A percentile compares a stretch with the other conserved stretches of the same genome.
Conservation (phyloP, 768 basidiomycete genomes). For the Crucibulum laeve region DNA sequence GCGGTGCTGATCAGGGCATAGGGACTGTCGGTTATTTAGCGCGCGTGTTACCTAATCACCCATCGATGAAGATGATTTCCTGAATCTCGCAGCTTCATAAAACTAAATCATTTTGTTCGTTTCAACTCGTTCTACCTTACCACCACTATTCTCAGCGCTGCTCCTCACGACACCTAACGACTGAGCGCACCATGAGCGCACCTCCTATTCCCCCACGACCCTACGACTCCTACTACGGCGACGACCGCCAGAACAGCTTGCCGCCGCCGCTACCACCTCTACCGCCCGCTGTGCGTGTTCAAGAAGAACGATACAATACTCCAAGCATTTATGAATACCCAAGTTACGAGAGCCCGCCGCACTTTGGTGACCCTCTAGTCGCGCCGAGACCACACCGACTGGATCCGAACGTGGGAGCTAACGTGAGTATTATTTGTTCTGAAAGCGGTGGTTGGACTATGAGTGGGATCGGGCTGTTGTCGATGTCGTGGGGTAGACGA, state of each 20-base stretch:
- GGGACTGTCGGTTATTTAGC: too few relatives aligned
- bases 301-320: constrained; percentile 18
- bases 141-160: neutral
- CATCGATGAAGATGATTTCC: too few relatives aligned
- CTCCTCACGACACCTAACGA: too few relatives aligned
- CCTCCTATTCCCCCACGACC: constrained; percentile 27
- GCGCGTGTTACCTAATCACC: too few relatives aligned
- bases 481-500: too few relatives aligned
- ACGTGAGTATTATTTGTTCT: constrained; percentile 43
- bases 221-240: constrained; percentile 11
- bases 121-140: neutral
- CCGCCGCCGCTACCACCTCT: constrained; percentile 48
- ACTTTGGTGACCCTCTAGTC: constrained; percentile 50
- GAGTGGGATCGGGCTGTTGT: too few relatives aligned
- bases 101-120: neutral
- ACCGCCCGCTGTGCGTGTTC: constrained; percentile 31
- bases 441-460: neutral
- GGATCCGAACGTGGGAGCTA: constrained; percentile 55
- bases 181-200: constrained; percentile 1
- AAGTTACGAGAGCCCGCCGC: constrained; percentile 35
- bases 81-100: too few relatives aligned
- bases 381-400: constrained; percentile 66
- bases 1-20: too few relatives aligned
- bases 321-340: constrained; percentile 23
- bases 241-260: constrained; percentile 9